phyloP scores from a whole-genome alignment of 2,329 filamentous ascomycete genomes.

The Phialophora verrucosa region DNA sequence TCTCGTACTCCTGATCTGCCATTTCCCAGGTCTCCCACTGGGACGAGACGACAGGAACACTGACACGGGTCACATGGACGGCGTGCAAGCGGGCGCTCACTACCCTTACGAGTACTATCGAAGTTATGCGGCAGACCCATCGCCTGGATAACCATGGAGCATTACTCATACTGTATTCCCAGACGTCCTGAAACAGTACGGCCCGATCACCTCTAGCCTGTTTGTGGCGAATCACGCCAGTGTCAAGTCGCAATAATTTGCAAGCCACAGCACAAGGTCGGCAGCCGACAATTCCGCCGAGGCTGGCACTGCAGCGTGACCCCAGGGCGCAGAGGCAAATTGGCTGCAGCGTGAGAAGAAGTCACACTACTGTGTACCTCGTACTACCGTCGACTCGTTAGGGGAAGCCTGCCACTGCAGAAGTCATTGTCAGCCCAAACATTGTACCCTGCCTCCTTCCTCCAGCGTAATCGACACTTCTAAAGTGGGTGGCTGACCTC shows the following conservation, averaged over 20 bases:
- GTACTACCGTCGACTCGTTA: not conserved
- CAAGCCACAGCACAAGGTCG: conserved; percentile 34
- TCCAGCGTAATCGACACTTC: not conserved
- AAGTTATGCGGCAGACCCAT: conserved; percentile 31
- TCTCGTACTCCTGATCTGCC: conserved; percentile 22
- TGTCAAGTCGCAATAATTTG: conserved; percentile 25
- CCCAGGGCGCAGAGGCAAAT: conserved; percentile 28
- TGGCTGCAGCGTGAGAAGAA: conserved; percentile 12
- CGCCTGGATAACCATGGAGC: conserved; percentile 19
- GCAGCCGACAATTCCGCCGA: conserved; percentile 35
- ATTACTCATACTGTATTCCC: not conserved
- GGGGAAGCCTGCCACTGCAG: not conserved
- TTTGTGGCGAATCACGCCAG: conserved; percentile 31
- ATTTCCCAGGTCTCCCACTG: conserved; percentile 9
- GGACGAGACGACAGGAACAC: conserved; percentile 3
- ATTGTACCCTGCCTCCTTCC: not conserved
- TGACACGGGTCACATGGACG: conserved; percentile 28
- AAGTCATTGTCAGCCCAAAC: not conserved
- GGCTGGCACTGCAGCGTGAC: conserved; percentile 29
- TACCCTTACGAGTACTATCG: conserved; percentile 15
- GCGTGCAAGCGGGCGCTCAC: conserved; percentile 15
- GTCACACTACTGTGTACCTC: conserved; percentile 2
- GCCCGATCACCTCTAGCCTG: conserved; percentile 27
- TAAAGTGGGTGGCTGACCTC: conserved; percentile 13
- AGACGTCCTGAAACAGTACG: conserved; percentile 30